These are phyloP conservation scores for Trypanosoma avium DNA, from an alignment of 208 protist genomes.

Conservation along the genomic window DNA sequence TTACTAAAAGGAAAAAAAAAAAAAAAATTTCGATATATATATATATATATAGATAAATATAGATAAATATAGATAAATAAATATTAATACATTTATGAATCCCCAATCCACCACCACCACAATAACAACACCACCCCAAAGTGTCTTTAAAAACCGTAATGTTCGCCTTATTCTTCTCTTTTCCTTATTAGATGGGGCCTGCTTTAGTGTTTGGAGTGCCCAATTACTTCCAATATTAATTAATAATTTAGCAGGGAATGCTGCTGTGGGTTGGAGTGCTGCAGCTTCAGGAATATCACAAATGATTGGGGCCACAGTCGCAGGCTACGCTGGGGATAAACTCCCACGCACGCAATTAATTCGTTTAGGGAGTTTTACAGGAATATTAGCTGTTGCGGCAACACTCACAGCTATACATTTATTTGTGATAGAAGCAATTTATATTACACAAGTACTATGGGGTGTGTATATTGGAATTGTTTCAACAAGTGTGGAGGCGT, in stretches of 20 bases:
- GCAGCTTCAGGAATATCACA: constrained; percentile 40
- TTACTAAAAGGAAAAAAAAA: no score
- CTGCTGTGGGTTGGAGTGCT: constrained; percentile 31
- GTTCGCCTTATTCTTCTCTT: constrained; percentile 36
- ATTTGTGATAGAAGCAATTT: constrained; percentile 6
- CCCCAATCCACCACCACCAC: no score
- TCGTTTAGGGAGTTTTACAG: constrained; percentile 23
- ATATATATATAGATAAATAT: no score
- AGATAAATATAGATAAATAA: no score
- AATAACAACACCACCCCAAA: background rate
- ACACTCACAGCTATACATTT: constrained; percentile 6
- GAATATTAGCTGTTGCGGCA: constrained; percentile 25
- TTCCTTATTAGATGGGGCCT: constrained; percentile 45
- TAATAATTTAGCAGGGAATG: constrained; percentile 24
- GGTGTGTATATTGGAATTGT: constrained; percentile 40
- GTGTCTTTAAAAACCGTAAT: constrained; percentile 33
- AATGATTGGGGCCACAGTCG: constrained; percentile 33
- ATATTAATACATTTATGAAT: no score
- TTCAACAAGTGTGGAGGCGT: constrained; percentile 47
- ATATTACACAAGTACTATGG: constrained; percentile 38
- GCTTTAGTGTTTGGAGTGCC: constrained; percentile 39
- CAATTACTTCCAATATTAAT: constrained; percentile 50
- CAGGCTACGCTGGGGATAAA: constrained; percentile 31
- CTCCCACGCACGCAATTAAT: constrained; percentile 23
- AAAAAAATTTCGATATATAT: no score